These are phyloP conservation scores for Amanita muscaria DNA, from an alignment of 768 basidiomycete species.

Conservation along the genomic window DNA sequence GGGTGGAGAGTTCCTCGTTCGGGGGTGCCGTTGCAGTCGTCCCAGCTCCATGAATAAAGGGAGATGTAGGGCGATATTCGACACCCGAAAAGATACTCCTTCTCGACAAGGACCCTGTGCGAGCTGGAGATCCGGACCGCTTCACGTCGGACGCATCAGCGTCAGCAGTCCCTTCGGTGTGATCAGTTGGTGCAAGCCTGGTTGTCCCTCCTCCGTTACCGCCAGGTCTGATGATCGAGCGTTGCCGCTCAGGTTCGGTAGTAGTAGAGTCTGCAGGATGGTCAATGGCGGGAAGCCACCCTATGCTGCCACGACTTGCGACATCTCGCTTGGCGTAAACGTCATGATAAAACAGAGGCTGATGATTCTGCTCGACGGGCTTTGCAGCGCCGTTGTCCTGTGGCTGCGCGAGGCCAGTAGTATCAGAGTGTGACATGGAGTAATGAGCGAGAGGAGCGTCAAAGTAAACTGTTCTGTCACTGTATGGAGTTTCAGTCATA, in stretches of 20 bases:
- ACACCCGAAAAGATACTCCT: slow-evolving; percentile 26
- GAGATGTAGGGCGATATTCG: slow-evolving; percentile 25
- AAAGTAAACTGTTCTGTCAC: slow-evolving; percentile 1
- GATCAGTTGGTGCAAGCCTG: too few species aligned
- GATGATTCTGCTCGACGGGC: background rate
- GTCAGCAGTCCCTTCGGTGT: background rate
- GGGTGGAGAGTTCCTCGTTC: slow-evolving; percentile 29
- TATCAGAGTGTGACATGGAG: background rate
- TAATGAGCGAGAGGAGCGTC: background rate
- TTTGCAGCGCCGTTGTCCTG: too few species aligned
- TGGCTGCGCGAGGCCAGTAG: too few species aligned
- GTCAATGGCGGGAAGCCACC: background rate
- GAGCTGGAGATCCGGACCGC: slow-evolving; percentile 13
- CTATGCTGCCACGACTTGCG: background rate
- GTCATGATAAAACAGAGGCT: background rate
- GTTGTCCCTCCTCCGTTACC: background rate
- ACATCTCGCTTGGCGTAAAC: background rate
- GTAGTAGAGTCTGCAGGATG: background rate
- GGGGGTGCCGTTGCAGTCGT: slow-evolving; percentile 36
- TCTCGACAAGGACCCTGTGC: slow-evolving; percentile 16
- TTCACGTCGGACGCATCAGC: too few species aligned
- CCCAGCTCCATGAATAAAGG: slow-evolving; percentile 49
- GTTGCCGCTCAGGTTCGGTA: background rate
- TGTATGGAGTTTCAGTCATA: slow-evolving; percentile 1
- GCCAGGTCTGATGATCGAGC: background rate